Percentiles rank a stretch among this genome's conserved stretches.
Conservation (phyloP, 768 basidiomycete genomes). For the Clathrus columnatus region DNA sequence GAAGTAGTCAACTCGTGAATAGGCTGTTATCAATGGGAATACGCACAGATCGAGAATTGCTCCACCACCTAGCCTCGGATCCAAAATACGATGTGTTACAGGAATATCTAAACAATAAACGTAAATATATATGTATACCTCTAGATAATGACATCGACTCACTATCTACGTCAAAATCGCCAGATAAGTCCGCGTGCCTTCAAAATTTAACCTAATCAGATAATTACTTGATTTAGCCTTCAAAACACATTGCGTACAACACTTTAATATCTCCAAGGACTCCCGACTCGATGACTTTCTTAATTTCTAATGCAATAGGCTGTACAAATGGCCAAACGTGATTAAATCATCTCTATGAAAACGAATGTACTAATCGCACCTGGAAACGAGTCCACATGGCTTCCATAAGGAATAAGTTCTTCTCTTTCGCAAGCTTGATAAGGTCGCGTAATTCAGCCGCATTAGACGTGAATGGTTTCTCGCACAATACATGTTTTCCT, state of each 20-base stretch:
- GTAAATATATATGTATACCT: background rate
- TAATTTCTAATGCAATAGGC: slow-evolving; percentile 56
- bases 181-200: slow-evolving; percentile 69
- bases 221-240: background rate
- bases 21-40: background rate
- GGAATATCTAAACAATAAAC: slow-evolving; percentile 41
- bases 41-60: slow-evolving; percentile 76
- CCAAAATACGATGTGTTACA: slow-evolving; percentile 63
- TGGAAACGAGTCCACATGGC: slow-evolving; percentile 85
- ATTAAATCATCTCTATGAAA: background rate
- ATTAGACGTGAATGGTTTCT: slow-evolving; percentile 82
- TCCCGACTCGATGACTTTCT: slow-evolving; percentile 52
- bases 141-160: slow-evolving; percentile 17
- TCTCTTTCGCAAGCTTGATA: slow-evolving; percentile 62
- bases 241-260: slow-evolving; percentile 21
- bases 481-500: slow-evolving; percentile 80
- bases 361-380: background rate
- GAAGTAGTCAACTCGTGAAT: background rate
- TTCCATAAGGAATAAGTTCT: slow-evolving; percentile 86
- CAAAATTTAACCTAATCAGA: background rate
- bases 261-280: slow-evolving; percentile 58
- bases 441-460: slow-evolving; percentile 67
- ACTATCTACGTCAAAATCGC: slow-evolving; percentile 60
- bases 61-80: slow-evolving; percentile 75
- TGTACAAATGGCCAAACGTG: background rate